Percentiles rank a stretch among this genome's conserved stretches.
These are phyloP conservation scores for Lenwebbia sp. DNA, from an alignment of 345 rosid species.

Conservation along the genomic window DNA sequence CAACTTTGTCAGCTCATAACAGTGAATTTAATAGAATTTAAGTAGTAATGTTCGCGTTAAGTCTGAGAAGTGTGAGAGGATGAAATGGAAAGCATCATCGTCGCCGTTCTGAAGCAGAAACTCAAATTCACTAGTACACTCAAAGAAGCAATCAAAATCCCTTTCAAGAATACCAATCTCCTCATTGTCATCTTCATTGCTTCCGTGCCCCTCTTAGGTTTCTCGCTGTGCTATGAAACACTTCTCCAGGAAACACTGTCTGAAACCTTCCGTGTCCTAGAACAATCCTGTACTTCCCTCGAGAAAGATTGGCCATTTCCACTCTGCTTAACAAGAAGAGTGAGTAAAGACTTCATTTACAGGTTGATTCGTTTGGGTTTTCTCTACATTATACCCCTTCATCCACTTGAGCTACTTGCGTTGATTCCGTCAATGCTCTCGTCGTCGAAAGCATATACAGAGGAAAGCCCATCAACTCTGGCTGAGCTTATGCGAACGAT, in stretches of 20 bases:
- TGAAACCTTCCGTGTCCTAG: neutral
- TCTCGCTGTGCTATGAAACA: conserved; percentile 11
- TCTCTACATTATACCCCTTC: conserved; percentile 9
- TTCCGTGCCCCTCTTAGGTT: conserved; percentile 12
- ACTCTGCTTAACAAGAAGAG: neutral
- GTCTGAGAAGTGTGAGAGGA: neutral
- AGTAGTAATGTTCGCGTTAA: neutral
- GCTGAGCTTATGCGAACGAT: neutral
- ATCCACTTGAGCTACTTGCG: conserved; percentile 10
- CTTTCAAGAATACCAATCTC: neutral
- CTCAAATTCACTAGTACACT: conserved; percentile 1
- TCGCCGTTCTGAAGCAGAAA: neutral
- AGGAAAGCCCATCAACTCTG: conserved; percentile 1
- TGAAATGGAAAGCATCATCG: neutral
- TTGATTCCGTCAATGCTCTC: neutral
- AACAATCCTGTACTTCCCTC: neutral
- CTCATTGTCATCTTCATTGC: neutral
- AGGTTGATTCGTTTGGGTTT: conserved; percentile 2
- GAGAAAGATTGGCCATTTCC: neutral
- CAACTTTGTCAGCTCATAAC: neutral
- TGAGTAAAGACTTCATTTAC: neutral
- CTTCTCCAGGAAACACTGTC: conserved; percentile 5
- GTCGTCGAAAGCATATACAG: conserved; percentile 1
- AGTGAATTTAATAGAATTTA: neutral
- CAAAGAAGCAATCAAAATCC: conserved; percentile 6